Conservation (phyloP, 2,329 filamentous ascomycete species). For the Helotiales sp. region DNA sequence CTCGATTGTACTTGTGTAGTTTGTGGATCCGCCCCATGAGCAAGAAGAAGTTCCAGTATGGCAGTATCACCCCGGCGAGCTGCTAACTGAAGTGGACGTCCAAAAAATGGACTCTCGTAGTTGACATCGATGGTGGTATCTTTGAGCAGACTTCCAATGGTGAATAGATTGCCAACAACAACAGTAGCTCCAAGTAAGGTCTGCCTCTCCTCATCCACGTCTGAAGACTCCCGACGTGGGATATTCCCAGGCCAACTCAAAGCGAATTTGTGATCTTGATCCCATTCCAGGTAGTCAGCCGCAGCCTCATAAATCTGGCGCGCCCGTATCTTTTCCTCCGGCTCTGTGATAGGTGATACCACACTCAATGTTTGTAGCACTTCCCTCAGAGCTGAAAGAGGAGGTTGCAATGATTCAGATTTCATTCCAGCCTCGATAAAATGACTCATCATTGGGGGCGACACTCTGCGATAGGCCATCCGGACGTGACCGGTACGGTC, state of each 20-base stretch:
- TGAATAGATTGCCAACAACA: background rate
- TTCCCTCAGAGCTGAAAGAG: too few species aligned
- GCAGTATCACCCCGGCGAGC: slow-evolving; percentile 2
- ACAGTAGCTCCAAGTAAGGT: background rate
- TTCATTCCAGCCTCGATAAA: too few species aligned
- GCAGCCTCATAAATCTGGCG: too few species aligned
- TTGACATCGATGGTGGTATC: slow-evolving; percentile 17
- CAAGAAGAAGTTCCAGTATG: background rate
- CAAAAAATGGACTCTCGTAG: slow-evolving; percentile 35
- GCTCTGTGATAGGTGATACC: too few species aligned
- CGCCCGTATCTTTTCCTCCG: too few species aligned
- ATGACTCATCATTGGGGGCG: too few species aligned
- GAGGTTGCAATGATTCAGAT: too few species aligned
- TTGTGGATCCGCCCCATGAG: background rate
- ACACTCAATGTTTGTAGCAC: too few species aligned
- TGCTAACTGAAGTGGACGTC: slow-evolving; percentile 1
- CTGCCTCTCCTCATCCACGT: background rate
- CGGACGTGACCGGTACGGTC: too few species aligned
- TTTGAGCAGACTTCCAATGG: background rate
- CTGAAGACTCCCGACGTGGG: background rate
- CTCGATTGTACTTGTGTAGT: too few species aligned
- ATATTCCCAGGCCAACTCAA: background rate
- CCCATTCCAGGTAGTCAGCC: background rate
- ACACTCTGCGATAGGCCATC: too few species aligned
- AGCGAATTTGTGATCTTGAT: background rate